Percentiles rank a stretch among this genome's conserved stretches.
Evolutionary conservation across 805 yeast species (phyloP).

Genomic region (Torulaspora microellipsoides): DNA sequence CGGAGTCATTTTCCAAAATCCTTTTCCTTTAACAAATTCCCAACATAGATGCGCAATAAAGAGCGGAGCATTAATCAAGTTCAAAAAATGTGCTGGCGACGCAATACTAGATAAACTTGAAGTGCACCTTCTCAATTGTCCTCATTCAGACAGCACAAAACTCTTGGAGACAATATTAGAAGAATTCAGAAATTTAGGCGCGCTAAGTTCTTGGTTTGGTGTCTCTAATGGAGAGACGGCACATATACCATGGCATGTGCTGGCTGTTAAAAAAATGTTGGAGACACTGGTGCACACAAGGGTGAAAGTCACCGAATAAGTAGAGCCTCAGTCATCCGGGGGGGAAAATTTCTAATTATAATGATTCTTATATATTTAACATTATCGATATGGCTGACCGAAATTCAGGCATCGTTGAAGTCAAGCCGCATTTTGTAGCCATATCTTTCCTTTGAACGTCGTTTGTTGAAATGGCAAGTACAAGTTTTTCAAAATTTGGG

Average conservation of each 20-base stretch:
- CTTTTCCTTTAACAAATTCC: conserved; percentile 65
- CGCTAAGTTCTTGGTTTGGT: conserved; percentile 37
- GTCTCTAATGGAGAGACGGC: conserved; percentile 34
- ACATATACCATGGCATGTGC: conserved; percentile 68
- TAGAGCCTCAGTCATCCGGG: neutral
- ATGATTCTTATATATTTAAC: neutral
- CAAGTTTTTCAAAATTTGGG: neutral
- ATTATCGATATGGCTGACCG: neutral
- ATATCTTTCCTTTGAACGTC: conserved; percentile 2
- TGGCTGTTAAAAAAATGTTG: conserved; percentile 60
- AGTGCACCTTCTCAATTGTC: conserved; percentile 67
- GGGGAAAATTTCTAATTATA: neutral
- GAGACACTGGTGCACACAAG: conserved; percentile 54
- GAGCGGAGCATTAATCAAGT: conserved; percentile 60
- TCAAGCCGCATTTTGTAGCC: neutral
- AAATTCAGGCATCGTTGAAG: neutral
- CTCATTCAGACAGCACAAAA: conserved; percentile 55
- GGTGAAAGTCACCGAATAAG: conserved; percentile 34
- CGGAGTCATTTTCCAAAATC: conserved; percentile 54
- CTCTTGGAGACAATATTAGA: conserved; percentile 51
- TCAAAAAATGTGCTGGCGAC: conserved; percentile 20
- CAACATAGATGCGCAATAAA: conserved; percentile 66
- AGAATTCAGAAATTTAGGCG: conserved; percentile 58
- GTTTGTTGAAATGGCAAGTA: neutral
- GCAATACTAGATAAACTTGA: conserved; percentile 45